Conservation (phyloP, 768 basidiomycete genomes). For the button mushroom (Agaricus bisporus) region DNA sequence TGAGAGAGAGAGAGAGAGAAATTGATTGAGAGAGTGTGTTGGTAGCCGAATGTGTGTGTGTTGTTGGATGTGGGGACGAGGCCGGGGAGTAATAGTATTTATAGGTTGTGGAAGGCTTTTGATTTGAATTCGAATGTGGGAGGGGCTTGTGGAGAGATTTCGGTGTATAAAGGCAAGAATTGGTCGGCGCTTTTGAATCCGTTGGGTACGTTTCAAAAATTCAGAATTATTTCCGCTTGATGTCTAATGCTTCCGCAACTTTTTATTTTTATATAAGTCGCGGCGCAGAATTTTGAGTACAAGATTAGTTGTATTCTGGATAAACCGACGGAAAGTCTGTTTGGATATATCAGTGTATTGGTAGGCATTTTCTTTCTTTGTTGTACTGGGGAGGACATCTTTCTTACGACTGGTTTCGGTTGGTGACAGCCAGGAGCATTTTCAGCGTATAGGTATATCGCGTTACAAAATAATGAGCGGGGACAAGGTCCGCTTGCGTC, state of each 20-base stretch:
- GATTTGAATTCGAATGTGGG: constrained; percentile 89
- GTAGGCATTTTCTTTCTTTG: constrained; percentile 29
- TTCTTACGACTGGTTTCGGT: background rate
- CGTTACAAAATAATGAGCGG: constrained; percentile 75
- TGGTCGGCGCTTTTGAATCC: constrained; percentile 83
- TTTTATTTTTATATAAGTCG: constrained; percentile 42
- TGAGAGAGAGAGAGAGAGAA: background rate
- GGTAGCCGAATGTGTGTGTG: constrained; percentile 84
- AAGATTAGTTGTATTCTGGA: constrained; percentile 89
- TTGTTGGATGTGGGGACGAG: constrained; percentile 92
- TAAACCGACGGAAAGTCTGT: constrained; percentile 83
- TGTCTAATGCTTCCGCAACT: background rate
- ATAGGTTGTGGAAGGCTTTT: constrained; percentile 94
- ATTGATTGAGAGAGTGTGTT: background rate
- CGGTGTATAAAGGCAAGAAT: constrained; percentile 84
- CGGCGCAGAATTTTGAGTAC: constrained; percentile 95
- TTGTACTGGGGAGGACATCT: background rate
- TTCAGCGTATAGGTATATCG: constrained; percentile 89
- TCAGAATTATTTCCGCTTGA: no score
- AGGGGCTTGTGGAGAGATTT: constrained; percentile 97
- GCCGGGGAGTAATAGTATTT: constrained; percentile 83
- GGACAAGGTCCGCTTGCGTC: constrained; percentile 88
- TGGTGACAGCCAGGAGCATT: constrained; percentile 78
- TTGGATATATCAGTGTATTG: constrained; percentile 95
- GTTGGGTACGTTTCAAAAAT: constrained; percentile 42